Conservation (phyloP, 1,139 yeast genomes). For the Pichia kudriavzevii region DNA sequence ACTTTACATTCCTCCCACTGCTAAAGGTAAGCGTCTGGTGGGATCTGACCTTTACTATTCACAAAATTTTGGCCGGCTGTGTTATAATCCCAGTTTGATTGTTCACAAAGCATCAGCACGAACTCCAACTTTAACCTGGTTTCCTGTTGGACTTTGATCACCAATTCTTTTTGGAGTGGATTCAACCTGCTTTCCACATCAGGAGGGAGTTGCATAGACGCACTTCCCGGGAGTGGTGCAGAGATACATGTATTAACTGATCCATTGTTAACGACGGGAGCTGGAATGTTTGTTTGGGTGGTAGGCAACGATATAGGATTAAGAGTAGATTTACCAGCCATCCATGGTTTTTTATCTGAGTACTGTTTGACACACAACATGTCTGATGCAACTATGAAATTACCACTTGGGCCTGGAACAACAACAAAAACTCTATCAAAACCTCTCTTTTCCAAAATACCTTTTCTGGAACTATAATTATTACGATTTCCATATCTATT, state of each 20-base stretch:
- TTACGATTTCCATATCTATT: conserved; percentile 16
- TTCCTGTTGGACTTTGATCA: conserved; percentile 58
- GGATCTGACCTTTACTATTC: conserved; percentile 48
- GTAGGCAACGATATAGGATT: too few relatives aligned
- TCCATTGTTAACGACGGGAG: too few relatives aligned
- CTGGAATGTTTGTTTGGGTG: conserved; percentile 1
- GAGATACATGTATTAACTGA: not conserved
- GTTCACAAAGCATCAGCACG: conserved; percentile 80
- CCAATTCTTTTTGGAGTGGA: conserved; percentile 56
- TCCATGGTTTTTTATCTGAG: conserved; percentile 57
- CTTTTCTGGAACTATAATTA: conserved; percentile 22
- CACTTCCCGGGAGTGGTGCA: not conserved
- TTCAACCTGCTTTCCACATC: conserved; percentile 47
- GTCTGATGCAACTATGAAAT: conserved; percentile 81
- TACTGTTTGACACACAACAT: conserved; percentile 59
- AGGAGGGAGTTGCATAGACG: conserved; percentile 31
- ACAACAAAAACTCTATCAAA: conserved; percentile 84
- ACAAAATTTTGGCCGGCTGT: conserved; percentile 66
- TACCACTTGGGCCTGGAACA: conserved; percentile 62
- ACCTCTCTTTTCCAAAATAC: conserved; percentile 55
- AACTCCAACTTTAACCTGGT: conserved; percentile 74
- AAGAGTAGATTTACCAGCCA: conserved; percentile 8
- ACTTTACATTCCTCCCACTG: too few relatives aligned
- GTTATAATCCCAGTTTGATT: conserved; percentile 77
- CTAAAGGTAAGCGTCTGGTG: conserved; percentile 60